Conservation (phyloP, 2,329 filamentous ascomycete genomes). For the Talaromyces piceae region DNA sequence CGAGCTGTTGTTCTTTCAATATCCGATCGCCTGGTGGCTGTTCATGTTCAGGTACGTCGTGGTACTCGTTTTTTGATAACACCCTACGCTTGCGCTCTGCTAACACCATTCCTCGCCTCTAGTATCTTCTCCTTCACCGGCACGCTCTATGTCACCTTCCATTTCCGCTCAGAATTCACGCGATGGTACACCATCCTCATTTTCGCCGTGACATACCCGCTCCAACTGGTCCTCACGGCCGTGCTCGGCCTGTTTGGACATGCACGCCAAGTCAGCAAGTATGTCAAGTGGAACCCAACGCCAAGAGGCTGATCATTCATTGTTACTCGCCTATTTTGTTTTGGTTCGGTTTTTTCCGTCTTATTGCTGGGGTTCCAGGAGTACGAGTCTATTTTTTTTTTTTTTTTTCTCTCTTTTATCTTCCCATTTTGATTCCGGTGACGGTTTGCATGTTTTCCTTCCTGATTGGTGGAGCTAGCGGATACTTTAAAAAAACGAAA, state of each 20-base stretch:
- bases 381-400: neutral
- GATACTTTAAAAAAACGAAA: no score
- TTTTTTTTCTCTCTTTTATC: neutral
- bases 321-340: neutral
- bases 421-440: neutral
- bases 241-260: constrained; percentile 43
- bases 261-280: constrained; percentile 39
- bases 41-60: constrained; percentile 34
- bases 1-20: constrained; percentile 42
- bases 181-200: constrained; percentile 33
- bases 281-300: constrained; percentile 44
- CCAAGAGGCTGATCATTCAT: constrained; percentile 13
- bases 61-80: constrained; percentile 7
- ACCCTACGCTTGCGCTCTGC: neutral
- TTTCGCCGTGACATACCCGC: constrained; percentile 38
- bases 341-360: no score
- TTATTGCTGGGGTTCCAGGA: neutral
- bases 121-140: constrained; percentile 37
- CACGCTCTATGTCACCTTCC: constrained; percentile 42
- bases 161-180: constrained; percentile 41
- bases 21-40: constrained; percentile 43
- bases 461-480: no score
- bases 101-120: neutral
- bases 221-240: constrained; percentile 39
- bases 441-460: neutral